Evolutionary conservation across 1,284 basidiomycete species (phyloP).

Genomic region (Apiotrichum mycotoxinovorans): DNA sequence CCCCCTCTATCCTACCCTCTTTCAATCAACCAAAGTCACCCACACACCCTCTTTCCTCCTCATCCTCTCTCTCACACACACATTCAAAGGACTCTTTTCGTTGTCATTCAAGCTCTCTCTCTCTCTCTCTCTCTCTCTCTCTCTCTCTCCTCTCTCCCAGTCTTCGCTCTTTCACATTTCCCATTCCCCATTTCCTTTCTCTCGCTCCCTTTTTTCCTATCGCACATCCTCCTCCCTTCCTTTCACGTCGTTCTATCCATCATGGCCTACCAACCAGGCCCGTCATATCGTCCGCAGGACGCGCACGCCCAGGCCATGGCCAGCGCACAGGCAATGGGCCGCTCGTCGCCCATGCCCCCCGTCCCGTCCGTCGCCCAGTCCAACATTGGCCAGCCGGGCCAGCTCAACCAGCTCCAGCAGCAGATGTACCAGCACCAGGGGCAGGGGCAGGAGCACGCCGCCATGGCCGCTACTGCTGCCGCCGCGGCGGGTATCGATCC

Average conservation of each 20-base stretch:
- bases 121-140: too few relatives aligned
- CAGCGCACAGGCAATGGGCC: conserved; percentile 18
- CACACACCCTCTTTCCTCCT: too few relatives aligned
- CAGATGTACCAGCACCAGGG: conserved; percentile 8
- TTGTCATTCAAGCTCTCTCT: too few relatives aligned
- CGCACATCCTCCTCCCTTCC: background rate
- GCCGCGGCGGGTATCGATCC: background rate
- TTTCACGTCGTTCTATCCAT: conserved; percentile 1
- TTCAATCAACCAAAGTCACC: too few relatives aligned
- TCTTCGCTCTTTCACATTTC: background rate
- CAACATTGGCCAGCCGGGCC: conserved; percentile 40
- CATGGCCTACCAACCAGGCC: conserved; percentile 32
- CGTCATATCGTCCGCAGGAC: conserved; percentile 23
- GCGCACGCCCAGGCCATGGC: conserved; percentile 19
- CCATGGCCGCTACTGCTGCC: background rate
- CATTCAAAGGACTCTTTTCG: too few relatives aligned
- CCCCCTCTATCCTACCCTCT: background rate
- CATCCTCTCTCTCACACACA: too few relatives aligned
- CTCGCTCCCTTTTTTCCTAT: background rate
- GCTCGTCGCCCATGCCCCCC: conserved; percentile 38
- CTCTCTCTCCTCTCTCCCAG: background rate
- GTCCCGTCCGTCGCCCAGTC: conserved; percentile 31
- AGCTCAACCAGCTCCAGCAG: conserved; percentile 11
- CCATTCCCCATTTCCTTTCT: too few relatives aligned
- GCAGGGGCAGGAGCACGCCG: background rate